Conservation (phyloP, 2,329 filamentous ascomycete species). For the Penicillium hesseltinei region DNA sequence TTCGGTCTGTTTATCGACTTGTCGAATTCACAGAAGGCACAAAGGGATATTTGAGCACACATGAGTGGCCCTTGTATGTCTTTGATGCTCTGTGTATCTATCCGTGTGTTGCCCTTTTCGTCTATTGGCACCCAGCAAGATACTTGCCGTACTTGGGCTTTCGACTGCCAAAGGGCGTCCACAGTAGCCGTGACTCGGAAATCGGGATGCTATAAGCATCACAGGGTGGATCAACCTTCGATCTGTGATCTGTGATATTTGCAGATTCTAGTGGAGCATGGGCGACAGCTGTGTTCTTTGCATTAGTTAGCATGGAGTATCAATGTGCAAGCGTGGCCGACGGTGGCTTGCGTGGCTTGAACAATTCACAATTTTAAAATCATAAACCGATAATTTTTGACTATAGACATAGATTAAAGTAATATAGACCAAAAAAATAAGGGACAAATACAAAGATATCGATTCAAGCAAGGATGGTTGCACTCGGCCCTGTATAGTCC, state of each 20-base stretch:
- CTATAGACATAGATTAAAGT: background rate
- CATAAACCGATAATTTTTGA: background rate
- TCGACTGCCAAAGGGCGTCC: constrained; percentile 30
- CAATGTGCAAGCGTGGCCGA: background rate
- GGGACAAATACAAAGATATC: background rate
- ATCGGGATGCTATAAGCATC: background rate
- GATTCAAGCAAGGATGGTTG: background rate
- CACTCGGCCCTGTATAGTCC: background rate
- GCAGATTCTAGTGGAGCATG: background rate
- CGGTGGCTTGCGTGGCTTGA: background rate
- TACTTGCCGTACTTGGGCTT: constrained; percentile 38
- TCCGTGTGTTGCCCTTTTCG: constrained; percentile 28
- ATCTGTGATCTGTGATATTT: background rate
- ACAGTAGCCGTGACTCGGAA: background rate
- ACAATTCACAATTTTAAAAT: background rate
- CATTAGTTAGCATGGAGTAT: background rate
- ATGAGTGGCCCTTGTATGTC: constrained; percentile 47
- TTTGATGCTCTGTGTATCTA: constrained; percentile 47
- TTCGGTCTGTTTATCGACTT: constrained; percentile 49
- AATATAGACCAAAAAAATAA: background rate
- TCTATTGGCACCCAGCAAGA: constrained; percentile 35
- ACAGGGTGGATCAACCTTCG: background rate
- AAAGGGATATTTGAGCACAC: constrained; percentile 41
- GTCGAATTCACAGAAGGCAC: constrained; percentile 49
- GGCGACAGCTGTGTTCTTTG: background rate